phyloP scores from a whole-genome alignment of 177 flowering plant genomes.

The Vitis hybrid region DNA sequence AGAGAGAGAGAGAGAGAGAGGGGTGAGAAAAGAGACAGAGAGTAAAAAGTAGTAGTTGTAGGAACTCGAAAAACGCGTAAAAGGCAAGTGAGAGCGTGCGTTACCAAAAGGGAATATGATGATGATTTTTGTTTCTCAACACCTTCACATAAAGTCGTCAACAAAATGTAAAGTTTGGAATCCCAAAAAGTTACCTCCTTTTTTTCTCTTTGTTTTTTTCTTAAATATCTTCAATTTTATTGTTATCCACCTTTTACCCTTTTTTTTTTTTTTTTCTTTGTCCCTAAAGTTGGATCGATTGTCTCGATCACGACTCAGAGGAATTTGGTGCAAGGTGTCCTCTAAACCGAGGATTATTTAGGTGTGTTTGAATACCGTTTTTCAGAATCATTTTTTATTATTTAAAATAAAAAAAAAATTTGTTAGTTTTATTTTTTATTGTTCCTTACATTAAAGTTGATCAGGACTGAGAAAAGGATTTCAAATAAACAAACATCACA shows the following conservation, averaged over 20 bases:
- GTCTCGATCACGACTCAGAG: too few species aligned
- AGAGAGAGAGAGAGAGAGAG: not conserved
- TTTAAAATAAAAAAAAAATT: too few species aligned
- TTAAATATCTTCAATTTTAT: not conserved
- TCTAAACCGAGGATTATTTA: too few species aligned
- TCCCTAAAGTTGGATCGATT: too few species aligned
- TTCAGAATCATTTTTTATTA: too few species aligned
- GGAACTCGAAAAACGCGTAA: constrained; percentile 40
- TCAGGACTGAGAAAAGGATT: too few species aligned
- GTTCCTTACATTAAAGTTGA: too few species aligned
- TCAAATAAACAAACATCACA: too few species aligned
- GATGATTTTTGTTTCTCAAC: constrained; percentile 30
- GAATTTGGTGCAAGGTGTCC: too few species aligned
- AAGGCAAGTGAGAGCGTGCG: constrained; percentile 64
- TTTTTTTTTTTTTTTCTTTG: not conserved
- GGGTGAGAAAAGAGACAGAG: constrained; percentile 7
- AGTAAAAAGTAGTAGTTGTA: constrained; percentile 6
- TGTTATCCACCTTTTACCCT: too few species aligned
- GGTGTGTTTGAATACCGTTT: too few species aligned
- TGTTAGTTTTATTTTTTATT: too few species aligned
- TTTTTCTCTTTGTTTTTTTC: not conserved
- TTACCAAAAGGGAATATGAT: constrained; percentile 37
- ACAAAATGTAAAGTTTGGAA: constrained; percentile 9
- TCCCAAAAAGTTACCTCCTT: constrained; percentile 1
- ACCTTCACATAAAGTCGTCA: constrained; percentile 23